Base-by-base conservation (phyloP, 352 stramenopile species). In the Globisporangium takayamanum region DNA sequence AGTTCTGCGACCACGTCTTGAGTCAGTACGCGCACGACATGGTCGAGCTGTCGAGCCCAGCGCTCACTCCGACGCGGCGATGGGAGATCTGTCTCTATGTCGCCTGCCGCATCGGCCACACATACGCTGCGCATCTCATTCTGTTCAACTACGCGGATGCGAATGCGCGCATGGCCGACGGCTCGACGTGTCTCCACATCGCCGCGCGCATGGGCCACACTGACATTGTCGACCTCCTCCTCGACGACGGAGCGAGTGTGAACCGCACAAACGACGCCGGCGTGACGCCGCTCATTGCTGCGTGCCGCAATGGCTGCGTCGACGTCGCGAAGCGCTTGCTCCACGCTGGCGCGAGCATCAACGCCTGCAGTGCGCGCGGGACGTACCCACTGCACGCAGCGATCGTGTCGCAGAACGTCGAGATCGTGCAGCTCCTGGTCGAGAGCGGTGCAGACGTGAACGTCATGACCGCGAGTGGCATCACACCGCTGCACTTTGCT, bases 31-130 rank as follows among this genome's bases (percentile, higher is more conserved):
- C 75, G 26, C 67, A 65, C 52, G 80, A 89, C 57, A 86, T 92
- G 48, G 68, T 64, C 2, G 80, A 89, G 60, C 55, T 92, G 3
- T 59, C 74, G 36, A 64, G 58, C 18, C 66, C 72, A 16, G 69
- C 74, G 2, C 74, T 92, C 51, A 76, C 76, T 5, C 33, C 66
- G 22, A 28, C 72, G 20, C 74, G 82, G 2, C 76, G 75, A n/a
- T 92, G 82, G 82, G 80, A 89, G 63, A 78, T 92, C 52, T 82
- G 69, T 15, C 63, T 92, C 39, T 89, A 87, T 54, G 70, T 89
- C 14, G 82, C 80, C 25, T 89, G 82, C 54, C 76, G 74, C 39
- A 82, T 92, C 50, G 80, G 80, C 46, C 80, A 92, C 74, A 73
- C 59, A 44, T 89, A 92, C 63, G 80, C 78, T 0, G 80, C 83